Evolutionary conservation across 768 basidiomycete species (phyloP).

Genomic region (Auriculariales sp.): DNA sequence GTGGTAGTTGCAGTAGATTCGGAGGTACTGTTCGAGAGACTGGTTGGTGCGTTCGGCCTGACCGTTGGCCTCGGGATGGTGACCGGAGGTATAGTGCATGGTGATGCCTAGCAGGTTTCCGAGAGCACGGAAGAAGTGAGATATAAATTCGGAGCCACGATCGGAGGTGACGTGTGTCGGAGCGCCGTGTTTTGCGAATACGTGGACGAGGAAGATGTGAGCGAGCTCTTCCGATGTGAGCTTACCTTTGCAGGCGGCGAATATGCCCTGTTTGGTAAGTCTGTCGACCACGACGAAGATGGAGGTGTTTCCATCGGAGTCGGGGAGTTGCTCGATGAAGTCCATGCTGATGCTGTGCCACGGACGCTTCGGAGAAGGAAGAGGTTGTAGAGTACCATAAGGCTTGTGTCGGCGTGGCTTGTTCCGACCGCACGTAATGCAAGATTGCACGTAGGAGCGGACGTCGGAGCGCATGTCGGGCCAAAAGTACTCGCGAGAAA

Average conservation of each 20-base stretch:
- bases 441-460: conserved; percentile 19
- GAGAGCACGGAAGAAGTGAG: conserved; percentile 19
- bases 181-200: conserved; percentile 21
- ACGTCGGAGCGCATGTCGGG: conserved; percentile 16
- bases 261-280: conserved; percentile 26
- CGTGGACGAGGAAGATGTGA: conserved; percentile 22
- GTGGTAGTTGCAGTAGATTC: conserved; percentile 20
- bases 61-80: conserved; percentile 30
- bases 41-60: conserved; percentile 24
- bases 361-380: conserved; percentile 12
- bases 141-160: conserved; percentile 17
- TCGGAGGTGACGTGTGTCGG: conserved; percentile 16
- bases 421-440: conserved; percentile 20
- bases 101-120: conserved; percentile 14
- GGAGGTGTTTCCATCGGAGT: conserved; percentile 20
- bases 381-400: conserved; percentile 19
- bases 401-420: conserved; percentile 23
- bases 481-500: conserved; percentile 27
- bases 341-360: conserved; percentile 25
- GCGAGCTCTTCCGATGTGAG: conserved; percentile 19
- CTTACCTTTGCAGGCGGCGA: conserved; percentile 21
- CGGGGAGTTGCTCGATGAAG: conserved; percentile 22
- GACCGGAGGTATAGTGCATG: conserved; percentile 22
- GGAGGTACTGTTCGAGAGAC: conserved; percentile 23
- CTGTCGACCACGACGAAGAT: conserved; percentile 26